A percentile compares a stretch with the other conserved stretches of the same genome.
Conservation (phyloP, 306 rosid species). For the Cucurbita pepo region DNA sequence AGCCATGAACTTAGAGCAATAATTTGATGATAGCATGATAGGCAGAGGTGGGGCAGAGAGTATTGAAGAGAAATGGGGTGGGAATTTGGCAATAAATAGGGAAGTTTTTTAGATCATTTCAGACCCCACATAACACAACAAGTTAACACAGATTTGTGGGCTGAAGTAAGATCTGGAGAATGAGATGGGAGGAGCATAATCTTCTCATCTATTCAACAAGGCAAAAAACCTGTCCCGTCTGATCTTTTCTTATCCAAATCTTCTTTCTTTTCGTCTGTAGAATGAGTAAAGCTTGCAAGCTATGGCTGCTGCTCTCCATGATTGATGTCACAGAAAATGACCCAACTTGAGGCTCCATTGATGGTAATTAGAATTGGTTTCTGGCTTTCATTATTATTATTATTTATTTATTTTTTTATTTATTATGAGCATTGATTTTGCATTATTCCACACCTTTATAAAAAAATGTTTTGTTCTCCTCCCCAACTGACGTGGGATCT, state of each 20-base stretch:
- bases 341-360: not conserved
- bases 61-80: not conserved
- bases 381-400: not conserved
- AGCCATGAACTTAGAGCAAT: slow-evolving; percentile 15
- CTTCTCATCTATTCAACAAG: not conserved
- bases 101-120: not conserved
- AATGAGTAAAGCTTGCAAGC: not conserved
- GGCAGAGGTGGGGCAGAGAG: not conserved
- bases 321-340: not conserved
- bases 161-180: not conserved
- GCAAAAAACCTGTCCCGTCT: not conserved
- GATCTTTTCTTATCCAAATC: not conserved
- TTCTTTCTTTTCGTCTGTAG: not conserved
- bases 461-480: too few species aligned
- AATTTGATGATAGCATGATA: not conserved
- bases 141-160: not conserved
- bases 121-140: not conserved
- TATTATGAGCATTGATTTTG: too few species aligned
- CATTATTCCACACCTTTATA: too few species aligned
- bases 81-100: not conserved
- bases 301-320: not conserved
- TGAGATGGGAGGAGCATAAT: not conserved
- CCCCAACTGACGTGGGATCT: too few species aligned
- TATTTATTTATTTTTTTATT: too few species aligned
- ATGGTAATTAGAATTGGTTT: not conserved